Conservation (phyloP, 805 yeast species). For the Yamadazyma nakazawae region DNA sequence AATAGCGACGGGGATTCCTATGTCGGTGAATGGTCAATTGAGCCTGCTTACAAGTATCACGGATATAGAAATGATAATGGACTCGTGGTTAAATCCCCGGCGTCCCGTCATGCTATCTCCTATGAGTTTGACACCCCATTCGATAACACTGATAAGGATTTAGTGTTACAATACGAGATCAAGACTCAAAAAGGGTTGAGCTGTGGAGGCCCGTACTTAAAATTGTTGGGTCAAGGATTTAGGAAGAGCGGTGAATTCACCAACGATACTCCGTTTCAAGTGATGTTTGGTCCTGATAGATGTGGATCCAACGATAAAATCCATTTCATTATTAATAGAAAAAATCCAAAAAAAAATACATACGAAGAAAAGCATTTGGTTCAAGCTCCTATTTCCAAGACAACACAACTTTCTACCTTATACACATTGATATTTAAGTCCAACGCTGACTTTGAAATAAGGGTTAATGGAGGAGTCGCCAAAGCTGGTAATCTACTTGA, state of each 20-base stretch:
- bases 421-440: slow-evolving; percentile 75
- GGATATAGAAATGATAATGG: slow-evolving; percentile 70
- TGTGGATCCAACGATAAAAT: slow-evolving; percentile 81
- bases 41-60: slow-evolving; percentile 47
- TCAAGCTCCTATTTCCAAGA: slow-evolving; percentile 64
- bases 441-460: slow-evolving; percentile 68
- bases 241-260: slow-evolving; percentile 43
- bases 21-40: slow-evolving; percentile 73
- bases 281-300: slow-evolving; percentile 94
- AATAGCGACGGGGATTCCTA: slow-evolving; percentile 56
- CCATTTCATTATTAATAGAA: slow-evolving; percentile 67
- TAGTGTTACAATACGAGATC: slow-evolving; percentile 87
- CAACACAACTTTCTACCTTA: slow-evolving; percentile 55
- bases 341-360: slow-evolving; percentile 50
- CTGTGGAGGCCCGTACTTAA: slow-evolving; percentile 91
- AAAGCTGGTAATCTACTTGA: slow-evolving; percentile 66
- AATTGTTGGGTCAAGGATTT: slow-evolving; percentile 51
- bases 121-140: slow-evolving; percentile 55
- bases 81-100: slow-evolving; percentile 68
- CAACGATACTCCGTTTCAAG: slow-evolving; percentile 68
- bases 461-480: slow-evolving; percentile 75
- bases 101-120: slow-evolving; percentile 81
- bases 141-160: slow-evolving; percentile 56
- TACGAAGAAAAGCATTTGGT: slow-evolving; percentile 67
- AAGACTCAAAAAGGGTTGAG: slow-evolving; percentile 73